These are phyloP conservation scores for Spathaspora sp. DNA, from an alignment of 1,139 yeast species.

Conservation along the genomic window DNA sequence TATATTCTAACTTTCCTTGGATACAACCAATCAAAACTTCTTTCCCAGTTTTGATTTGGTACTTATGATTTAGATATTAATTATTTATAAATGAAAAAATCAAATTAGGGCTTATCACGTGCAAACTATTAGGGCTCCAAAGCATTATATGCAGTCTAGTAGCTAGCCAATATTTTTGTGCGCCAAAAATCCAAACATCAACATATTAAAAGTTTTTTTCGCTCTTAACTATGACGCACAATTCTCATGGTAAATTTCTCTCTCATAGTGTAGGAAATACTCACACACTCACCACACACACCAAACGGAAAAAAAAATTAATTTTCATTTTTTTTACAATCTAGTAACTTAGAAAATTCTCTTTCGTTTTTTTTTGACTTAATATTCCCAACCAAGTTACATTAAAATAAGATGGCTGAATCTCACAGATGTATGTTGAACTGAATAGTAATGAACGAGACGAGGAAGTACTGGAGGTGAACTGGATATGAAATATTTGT, in stretches of 20 bases:
- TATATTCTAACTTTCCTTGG: too few relatives aligned
- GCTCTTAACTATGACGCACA: neutral
- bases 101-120: slow-evolving; percentile 5
- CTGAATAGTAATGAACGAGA: neutral
- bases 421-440: slow-evolving; percentile 87
- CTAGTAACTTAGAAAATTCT: slow-evolving; percentile 3
- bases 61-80: neutral
- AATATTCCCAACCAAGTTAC: slow-evolving; percentile 1
- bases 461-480: neutral
- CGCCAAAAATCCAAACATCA: neutral
- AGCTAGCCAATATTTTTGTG: neutral
- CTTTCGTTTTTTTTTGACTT: slow-evolving; percentile 1
- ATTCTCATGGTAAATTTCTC: neutral
- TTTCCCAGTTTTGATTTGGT: neutral
- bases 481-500: neutral
- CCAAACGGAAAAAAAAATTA: slow-evolving; percentile 5
- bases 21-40: too few relatives aligned
- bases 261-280: neutral
- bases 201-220: neutral
- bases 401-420: slow-evolving; percentile 72
- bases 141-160: neutral
- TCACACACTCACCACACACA: too few relatives aligned
- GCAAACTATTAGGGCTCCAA: neutral
- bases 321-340: neutral
- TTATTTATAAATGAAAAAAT: too few relatives aligned